Percentiles rank a stretch among this genome's conserved stretches.
phyloP scores from a whole-genome alignment of 345 rosid genomes.

The Citrus maxima region DNA sequence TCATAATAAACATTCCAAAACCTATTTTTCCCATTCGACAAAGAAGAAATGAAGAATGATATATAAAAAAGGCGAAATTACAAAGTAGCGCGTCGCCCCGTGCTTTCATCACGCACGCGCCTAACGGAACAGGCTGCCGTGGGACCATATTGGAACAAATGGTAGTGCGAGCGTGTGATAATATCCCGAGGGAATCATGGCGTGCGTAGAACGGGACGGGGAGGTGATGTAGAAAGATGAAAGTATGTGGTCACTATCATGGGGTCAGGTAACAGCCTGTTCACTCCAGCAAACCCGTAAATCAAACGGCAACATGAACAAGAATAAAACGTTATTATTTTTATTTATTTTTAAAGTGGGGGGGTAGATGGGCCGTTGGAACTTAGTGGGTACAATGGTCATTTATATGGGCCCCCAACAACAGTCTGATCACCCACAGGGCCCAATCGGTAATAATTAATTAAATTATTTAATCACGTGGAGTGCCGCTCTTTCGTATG shows the following conservation, averaged over 20 bases:
- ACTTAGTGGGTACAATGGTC: neutral
- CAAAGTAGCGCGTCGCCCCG: too few relatives aligned
- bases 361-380: conserved; percentile 9
- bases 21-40: neutral
- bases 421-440: neutral
- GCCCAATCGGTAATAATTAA: conserved; percentile 20
- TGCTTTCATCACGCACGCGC: neutral
- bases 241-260: conserved; percentile 17
- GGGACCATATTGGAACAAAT: conserved; percentile 10
- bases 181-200: conserved; percentile 10
- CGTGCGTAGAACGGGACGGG: conserved; percentile 20
- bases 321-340: neutral
- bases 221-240: conserved; percentile 17
- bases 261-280: conserved; percentile 35
- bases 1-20: neutral
- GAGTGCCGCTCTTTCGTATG: neutral
- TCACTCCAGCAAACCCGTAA: neutral
- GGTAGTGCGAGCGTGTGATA: conserved; percentile 16
- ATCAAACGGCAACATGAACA: too few relatives aligned
- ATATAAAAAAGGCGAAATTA: too few relatives aligned
- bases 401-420: conserved; percentile 2
- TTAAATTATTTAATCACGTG: conserved; percentile 8
- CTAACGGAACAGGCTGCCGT: neutral
- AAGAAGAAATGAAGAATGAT: neutral
- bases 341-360: neutral